A percentile compares a stretch with the other conserved stretches of the same genome.
Conservation (phyloP, 352 stramenopile species). For the Globisporangium paroecandrum region DNA sequence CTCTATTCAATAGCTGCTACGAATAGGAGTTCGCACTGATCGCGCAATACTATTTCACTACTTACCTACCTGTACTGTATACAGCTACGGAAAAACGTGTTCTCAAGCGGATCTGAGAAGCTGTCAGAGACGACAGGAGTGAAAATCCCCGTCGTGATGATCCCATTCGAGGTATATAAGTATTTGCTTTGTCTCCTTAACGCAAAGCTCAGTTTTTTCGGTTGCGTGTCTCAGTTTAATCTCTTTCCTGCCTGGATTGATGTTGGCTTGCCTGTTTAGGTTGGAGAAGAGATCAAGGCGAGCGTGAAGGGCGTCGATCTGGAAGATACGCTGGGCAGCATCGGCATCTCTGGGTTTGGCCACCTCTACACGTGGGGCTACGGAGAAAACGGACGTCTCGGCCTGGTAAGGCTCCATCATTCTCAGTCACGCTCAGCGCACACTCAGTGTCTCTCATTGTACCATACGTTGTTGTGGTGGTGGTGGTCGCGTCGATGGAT, state of each 20-base stretch:
- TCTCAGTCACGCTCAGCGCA: neutral
- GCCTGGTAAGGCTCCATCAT: slow-evolving; percentile 32
- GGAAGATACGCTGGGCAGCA: slow-evolving; percentile 42
- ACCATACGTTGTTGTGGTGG: neutral
- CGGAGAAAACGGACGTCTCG: slow-evolving; percentile 59
- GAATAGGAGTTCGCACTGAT: no score
- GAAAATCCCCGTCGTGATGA: slow-evolving; percentile 64
- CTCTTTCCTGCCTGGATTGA: neutral
- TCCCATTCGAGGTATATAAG: slow-evolving; percentile 41
- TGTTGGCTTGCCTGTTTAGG: slow-evolving; percentile 16
- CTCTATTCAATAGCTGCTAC: neutral
- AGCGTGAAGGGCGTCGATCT: slow-evolving; percentile 35
- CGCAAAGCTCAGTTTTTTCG: neutral
- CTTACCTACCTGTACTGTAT: neutral
- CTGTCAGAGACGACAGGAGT: slow-evolving; percentile 37
- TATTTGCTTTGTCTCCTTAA: neutral
- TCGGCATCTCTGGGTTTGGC: slow-evolving; percentile 38
- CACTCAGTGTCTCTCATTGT: neutral
- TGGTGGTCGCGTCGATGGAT: neutral
- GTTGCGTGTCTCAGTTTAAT: neutral
- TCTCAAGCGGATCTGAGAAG: slow-evolving; percentile 34
- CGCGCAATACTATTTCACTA: neutral
- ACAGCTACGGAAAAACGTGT: slow-evolving; percentile 47
- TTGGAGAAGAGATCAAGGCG: slow-evolving; percentile 42
- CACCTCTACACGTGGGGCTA: slow-evolving; percentile 71